Percentiles rank a stretch among this genome's conserved stretches.
These are phyloP conservation scores for Eutypella sp. DNA, from an alignment of 2,329 filamentous ascomycete species.

Conservation along the genomic window DNA sequence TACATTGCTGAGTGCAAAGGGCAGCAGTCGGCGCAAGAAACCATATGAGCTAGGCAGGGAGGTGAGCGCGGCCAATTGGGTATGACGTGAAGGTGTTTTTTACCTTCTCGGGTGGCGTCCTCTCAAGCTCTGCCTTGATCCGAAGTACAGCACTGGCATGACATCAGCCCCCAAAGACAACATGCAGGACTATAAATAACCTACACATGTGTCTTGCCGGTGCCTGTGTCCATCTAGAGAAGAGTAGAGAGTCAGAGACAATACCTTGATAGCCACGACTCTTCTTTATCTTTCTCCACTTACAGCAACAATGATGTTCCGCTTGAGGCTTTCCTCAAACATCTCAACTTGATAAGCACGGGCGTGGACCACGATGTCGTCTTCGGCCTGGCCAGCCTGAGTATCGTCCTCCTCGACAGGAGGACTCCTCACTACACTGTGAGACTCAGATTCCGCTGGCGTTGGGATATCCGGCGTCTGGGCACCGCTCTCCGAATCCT, in stretches of 20 bases:
- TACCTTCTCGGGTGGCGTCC: constrained; percentile 49
- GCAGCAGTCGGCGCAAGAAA: constrained; percentile 67
- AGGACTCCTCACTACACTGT: neutral
- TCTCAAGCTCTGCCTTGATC: constrained; percentile 60
- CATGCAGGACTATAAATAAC: constrained; percentile 17
- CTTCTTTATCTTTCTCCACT: too few relatives aligned
- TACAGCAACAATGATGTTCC: constrained; percentile 70
- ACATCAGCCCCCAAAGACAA: too few relatives aligned
- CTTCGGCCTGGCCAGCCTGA: constrained; percentile 10
- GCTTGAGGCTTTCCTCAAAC: constrained; percentile 62
- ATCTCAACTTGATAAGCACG: constrained; percentile 72
- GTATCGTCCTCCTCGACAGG: neutral
- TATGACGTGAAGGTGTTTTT: constrained; percentile 11
- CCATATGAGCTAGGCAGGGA: constrained; percentile 58
- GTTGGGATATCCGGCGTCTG: neutral
- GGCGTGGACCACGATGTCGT: constrained; percentile 32
- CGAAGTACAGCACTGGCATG: constrained; percentile 65
- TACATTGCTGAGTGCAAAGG: constrained; percentile 62
- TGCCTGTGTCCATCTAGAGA: constrained; percentile 69
- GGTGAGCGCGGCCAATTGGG: constrained; percentile 10
- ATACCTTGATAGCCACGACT: too few relatives aligned
- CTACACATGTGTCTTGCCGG: constrained; percentile 74
- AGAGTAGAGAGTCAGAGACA: too few relatives aligned
- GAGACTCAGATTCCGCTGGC: neutral
- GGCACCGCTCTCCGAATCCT: neutral